These are phyloP conservation scores for Verticillium tricorpus DNA, from an alignment of 2,329 filamentous ascomycete genomes.

Conservation along the genomic window DNA sequence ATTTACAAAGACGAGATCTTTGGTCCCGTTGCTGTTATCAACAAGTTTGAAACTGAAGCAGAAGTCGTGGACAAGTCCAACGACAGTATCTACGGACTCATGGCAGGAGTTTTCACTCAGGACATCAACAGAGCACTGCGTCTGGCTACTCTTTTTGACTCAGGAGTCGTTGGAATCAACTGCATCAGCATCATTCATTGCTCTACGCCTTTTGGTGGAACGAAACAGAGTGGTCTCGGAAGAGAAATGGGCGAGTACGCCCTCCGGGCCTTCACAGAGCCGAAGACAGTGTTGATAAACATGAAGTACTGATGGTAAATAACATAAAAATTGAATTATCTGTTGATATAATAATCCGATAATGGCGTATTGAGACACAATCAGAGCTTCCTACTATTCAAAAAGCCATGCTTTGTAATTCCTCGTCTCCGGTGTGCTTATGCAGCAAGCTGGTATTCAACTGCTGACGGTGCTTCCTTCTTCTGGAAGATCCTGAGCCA, in stretches of 20 bases:
- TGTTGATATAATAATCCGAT: too few relatives aligned
- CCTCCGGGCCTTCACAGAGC: conserved; percentile 41
- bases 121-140: conserved; percentile 60
- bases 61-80: conserved; percentile 50
- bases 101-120: conserved; percentile 52
- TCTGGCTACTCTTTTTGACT: conserved; percentile 51
- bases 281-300: conserved; percentile 46
- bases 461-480: too few relatives aligned
- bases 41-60: conserved; percentile 51
- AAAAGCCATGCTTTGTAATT: too few relatives aligned
- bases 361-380: too few relatives aligned
- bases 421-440: too few relatives aligned
- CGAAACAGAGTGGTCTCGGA: conserved; percentile 44
- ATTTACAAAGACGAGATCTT: conserved; percentile 54
- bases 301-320: conserved; percentile 12
- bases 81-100: conserved; percentile 41
- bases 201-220: conserved; percentile 42
- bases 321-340: too few relatives aligned
- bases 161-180: conserved; percentile 69
- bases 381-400: too few relatives aligned
- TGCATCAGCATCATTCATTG: conserved; percentile 31
- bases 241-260: conserved; percentile 43
- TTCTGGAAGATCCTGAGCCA: too few relatives aligned
- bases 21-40: conserved; percentile 52
- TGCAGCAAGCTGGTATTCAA: too few relatives aligned